phyloP scores from a whole-genome alignment of 2,329 filamentous ascomycete species.

The Trichoderma simmonsii region DNA sequence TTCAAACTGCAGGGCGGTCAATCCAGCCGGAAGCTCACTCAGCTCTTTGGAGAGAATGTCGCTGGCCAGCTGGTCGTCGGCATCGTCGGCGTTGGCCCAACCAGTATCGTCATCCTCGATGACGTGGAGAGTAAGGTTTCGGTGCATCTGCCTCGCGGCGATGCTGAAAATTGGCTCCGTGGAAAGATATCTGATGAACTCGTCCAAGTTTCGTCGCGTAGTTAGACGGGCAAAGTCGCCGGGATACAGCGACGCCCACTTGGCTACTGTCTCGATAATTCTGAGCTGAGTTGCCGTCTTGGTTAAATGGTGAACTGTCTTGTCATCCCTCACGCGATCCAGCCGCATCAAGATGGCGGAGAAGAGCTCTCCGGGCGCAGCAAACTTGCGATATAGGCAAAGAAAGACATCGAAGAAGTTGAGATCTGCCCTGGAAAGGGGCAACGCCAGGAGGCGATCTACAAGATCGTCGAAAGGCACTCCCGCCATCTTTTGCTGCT shows the following conservation, averaged over 20 bases:
- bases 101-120: constrained; percentile 86
- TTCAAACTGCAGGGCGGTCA: constrained; percentile 49
- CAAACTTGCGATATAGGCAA: constrained; percentile 91
- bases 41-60: constrained; percentile 40
- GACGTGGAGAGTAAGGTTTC: constrained; percentile 68
- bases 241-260: constrained; percentile 87
- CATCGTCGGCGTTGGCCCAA: constrained; percentile 81
- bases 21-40: constrained; percentile 38
- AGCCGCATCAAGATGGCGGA: constrained; percentile 74
- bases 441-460: constrained; percentile 78
- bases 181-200: constrained; percentile 73
- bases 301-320: constrained; percentile 65
- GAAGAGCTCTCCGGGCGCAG: constrained; percentile 74
- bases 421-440: constrained; percentile 79
- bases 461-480: constrained; percentile 70
- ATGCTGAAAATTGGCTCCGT: constrained; percentile 78
- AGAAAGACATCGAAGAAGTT: constrained; percentile 89
- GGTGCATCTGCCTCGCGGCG: constrained; percentile 79
- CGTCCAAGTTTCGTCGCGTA: constrained; percentile 68
- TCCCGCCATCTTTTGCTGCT: constrained; percentile 49
- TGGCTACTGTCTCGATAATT: constrained; percentile 77
- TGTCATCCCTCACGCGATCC: constrained; percentile 66
- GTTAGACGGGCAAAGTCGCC: constrained; percentile 83
- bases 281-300: constrained; percentile 79
- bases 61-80: constrained; percentile 34